Percentiles rank a stretch among this genome's conserved stretches.
Evolutionary conservation across 1,284 basidiomycete genomes (phyloP).

Genomic region (Volvariella surrecta): DNA sequence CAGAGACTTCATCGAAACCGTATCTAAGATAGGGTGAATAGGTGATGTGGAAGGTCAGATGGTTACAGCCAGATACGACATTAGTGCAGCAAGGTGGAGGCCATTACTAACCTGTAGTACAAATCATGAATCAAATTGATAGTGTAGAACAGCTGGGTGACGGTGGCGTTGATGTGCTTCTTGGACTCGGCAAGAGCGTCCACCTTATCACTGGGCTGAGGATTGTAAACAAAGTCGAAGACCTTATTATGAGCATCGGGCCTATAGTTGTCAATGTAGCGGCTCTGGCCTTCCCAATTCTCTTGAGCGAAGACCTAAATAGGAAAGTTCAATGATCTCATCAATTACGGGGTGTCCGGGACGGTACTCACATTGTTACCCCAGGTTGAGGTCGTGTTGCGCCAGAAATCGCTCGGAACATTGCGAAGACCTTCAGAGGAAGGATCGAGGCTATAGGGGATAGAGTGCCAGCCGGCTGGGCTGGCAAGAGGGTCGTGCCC

Average conservation of each 20-base stretch:
- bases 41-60: background rate
- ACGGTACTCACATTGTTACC: conserved; percentile 66
- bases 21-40: conserved; percentile 53
- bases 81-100: no score
- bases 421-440: conserved; percentile 17
- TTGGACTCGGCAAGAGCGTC: conserved; percentile 58
- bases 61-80: no score
- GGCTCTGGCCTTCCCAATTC: conserved; percentile 80
- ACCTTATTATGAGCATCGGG: conserved; percentile 47
- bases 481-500: conserved; percentile 69
- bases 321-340: conserved; percentile 5
- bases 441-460: conserved; percentile 57
- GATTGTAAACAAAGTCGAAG: conserved; percentile 71
- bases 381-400: conserved; percentile 74
- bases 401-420: conserved; percentile 31
- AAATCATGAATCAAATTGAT: conserved; percentile 77
- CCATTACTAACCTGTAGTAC: conserved; percentile 47
- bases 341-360: no score
- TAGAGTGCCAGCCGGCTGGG: conserved; percentile 83
- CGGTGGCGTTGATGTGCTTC: conserved; percentile 78
- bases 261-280: conserved; percentile 73
- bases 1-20: conserved; percentile 85
- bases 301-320: conserved; percentile 66
- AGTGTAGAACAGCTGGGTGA: conserved; percentile 93
- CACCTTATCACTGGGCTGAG: conserved; percentile 37